Evolutionary conservation across 1,139 yeast genomes (phyloP).

Genomic region (Hanseniaspora gamundiae): DNA sequence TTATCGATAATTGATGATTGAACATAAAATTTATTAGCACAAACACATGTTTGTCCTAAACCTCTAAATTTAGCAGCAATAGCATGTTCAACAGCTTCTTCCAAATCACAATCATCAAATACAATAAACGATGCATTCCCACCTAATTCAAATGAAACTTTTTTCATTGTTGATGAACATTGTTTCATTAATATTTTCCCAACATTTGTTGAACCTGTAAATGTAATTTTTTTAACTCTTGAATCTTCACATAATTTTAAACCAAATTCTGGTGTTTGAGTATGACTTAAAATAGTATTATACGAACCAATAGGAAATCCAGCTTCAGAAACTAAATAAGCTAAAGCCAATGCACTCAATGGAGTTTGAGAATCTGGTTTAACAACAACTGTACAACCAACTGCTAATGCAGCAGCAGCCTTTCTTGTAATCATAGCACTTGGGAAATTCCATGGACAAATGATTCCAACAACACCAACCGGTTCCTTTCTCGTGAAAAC

Average conservation of each 20-base stretch:
- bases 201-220: slow-evolving; percentile 82
- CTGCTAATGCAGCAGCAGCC: slow-evolving; percentile 83
- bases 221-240: slow-evolving; percentile 60
- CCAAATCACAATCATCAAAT: slow-evolving; percentile 72
- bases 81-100: slow-evolving; percentile 64
- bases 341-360: slow-evolving; percentile 71
- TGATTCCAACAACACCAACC: slow-evolving; percentile 79
- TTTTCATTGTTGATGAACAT: slow-evolving; percentile 66
- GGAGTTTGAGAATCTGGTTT: slow-evolving; percentile 93
- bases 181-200: slow-evolving; percentile 75
- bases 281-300: slow-evolving; percentile 52
- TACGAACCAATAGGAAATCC: slow-evolving; percentile 82
- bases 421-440: slow-evolving; percentile 89
- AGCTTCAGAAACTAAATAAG: slow-evolving; percentile 57
- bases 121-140: slow-evolving; percentile 91
- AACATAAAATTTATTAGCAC: slow-evolving; percentile 65
- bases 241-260: slow-evolving; percentile 57
- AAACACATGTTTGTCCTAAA: slow-evolving; percentile 73
- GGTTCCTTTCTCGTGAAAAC: slow-evolving; percentile 66
- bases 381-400: slow-evolving; percentile 82
- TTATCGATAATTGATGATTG: slow-evolving; percentile 51
- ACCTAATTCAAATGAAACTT: slow-evolving; percentile 78
- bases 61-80: slow-evolving; percentile 60
- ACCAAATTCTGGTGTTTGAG: slow-evolving; percentile 50
- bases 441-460: slow-evolving; percentile 97